Evolutionary conservation across 2,329 filamentous ascomycete species (phyloP).

Genomic region (Raffaelea ambrosiae): DNA sequence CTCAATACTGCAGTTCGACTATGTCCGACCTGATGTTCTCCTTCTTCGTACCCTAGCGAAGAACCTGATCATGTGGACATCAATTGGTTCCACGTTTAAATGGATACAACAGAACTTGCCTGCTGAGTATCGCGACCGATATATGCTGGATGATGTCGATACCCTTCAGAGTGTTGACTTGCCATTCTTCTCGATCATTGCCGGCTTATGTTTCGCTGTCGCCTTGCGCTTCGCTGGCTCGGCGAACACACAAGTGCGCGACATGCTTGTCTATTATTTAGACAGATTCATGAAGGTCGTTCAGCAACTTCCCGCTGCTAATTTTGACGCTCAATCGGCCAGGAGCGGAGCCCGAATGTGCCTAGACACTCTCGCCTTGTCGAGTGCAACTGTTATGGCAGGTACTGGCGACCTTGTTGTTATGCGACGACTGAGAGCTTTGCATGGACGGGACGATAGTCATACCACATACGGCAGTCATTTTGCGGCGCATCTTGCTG

Average conservation of each 20-base stretch:
- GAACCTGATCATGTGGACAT: conserved; percentile 88
- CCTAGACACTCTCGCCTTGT: conserved; percentile 77
- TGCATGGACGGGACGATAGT: conserved; percentile 78
- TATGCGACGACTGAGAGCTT: conserved; percentile 73
- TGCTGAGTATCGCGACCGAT: conserved; percentile 52
- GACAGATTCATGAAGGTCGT: conserved; percentile 79
- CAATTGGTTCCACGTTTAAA: conserved; percentile 60
- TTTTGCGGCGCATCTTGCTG: conserved; percentile 82
- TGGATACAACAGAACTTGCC: conserved; percentile 77
- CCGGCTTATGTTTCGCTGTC: conserved; percentile 77
- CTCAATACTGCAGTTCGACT: conserved; percentile 85
- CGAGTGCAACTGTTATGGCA: conserved; percentile 85
- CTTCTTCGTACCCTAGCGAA: conserved; percentile 81
- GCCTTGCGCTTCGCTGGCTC: conserved; percentile 69
- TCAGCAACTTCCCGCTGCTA: conserved; percentile 38
- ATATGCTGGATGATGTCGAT: conserved; percentile 49
- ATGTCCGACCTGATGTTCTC: conserved; percentile 87
- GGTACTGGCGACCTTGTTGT: conserved; percentile 84
- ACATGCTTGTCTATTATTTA: conserved; percentile 75
- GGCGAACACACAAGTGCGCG: conserved; percentile 60
- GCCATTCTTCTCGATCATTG: conserved; percentile 85
- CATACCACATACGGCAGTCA: conserved; percentile 91
- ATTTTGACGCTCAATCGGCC: conserved; percentile 79
- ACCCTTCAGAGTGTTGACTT: conserved; percentile 73
- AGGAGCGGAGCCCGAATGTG: conserved; percentile 82